Evolutionary conservation across 2,329 filamentous ascomycete genomes (phyloP), one percentile per base, ranked within the genome.

Genomic region (Phialocephala sp.): DNA sequence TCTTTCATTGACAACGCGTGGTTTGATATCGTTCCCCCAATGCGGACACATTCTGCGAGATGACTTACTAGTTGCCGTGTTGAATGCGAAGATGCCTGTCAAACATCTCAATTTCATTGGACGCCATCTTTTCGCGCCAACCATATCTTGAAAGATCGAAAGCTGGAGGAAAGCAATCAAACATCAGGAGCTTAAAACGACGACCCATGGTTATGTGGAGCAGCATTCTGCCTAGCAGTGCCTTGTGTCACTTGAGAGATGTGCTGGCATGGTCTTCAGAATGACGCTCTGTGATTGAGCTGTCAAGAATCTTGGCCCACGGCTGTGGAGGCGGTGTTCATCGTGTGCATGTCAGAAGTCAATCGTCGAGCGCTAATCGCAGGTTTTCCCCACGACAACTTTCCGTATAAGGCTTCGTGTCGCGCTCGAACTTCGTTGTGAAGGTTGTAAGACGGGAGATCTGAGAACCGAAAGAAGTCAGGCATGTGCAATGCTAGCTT

Each of bases 61-160:
- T 37, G 8, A 22, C 55, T 57, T 41, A 22, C 15, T 14, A 39
- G 18, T 20, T 24, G 32, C 55, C 55, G 55, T 57, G 54, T 65
- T 36, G 52, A 61, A 61, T 61, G 41, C 63, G 63, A 65, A 65
- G 57, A 65, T 65, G 45, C 63, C 50, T 65, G 63, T 65, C 63
- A 50, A n/a, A 27, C 2, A 18, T 14, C 9, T n/a, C 4, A 24
- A 37, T 55, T n/a, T 54, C 4, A 61, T 55, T 61, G 59, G 59
- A 24, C 32, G 55, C 32, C 36, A 57, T 37, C 8, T 9, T 12
- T n/a, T n/a, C 3, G 8, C 11, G 32, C 18, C 27, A 39, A 36
- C n/a, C 55, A 36, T 5, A 35, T 36, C 15, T 1, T n/a, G 3
- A 22, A 8, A 9, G 20, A 9, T 6, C 20, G 45, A 50, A 50